Percentiles rank a stretch among this genome's conserved stretches.
Conservation (phyloP, 352 stramenopile species). For the Globisporangium megalacanthum region DNA sequence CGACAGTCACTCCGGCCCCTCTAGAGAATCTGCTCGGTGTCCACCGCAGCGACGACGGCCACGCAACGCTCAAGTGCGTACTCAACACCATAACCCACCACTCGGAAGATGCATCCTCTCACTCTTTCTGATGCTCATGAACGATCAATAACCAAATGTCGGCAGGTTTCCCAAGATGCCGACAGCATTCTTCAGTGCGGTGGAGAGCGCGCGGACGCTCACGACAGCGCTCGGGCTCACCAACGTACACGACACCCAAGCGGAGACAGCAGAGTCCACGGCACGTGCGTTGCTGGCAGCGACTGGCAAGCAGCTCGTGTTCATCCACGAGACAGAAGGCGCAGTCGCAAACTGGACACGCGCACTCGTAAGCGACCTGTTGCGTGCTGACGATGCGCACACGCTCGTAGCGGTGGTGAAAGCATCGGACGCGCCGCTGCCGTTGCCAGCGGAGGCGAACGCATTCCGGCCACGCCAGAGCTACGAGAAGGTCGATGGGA, state of each 20-base stretch:
- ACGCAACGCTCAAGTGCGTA: constrained; percentile 24
- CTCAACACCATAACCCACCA: background rate
- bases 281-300: constrained; percentile 17
- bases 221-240: constrained; percentile 28
- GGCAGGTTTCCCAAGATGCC: constrained; percentile 56
- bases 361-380: constrained; percentile 27
- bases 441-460: constrained; percentile 16
- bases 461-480: constrained; percentile 62
- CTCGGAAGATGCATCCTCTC: background rate
- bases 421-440: constrained; percentile 9
- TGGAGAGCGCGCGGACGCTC: constrained; percentile 20
- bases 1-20: constrained; percentile 13
- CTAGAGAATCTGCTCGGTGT: constrained; percentile 33
- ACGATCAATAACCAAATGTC: background rate
- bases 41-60: constrained; percentile 14
- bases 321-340: constrained; percentile 38
- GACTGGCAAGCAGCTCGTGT: constrained; percentile 43
- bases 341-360: constrained; percentile 37
- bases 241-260: constrained; percentile 22
- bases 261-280: constrained; percentile 2
- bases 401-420: constrained; percentile 48
- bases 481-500: constrained; percentile 49
- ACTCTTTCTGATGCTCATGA: background rate
- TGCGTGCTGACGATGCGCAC: constrained; percentile 21
- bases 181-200: constrained; percentile 53